Base-by-base conservation (phyloP, 345 rosid species). In the Erucastrum elatum region DNA sequence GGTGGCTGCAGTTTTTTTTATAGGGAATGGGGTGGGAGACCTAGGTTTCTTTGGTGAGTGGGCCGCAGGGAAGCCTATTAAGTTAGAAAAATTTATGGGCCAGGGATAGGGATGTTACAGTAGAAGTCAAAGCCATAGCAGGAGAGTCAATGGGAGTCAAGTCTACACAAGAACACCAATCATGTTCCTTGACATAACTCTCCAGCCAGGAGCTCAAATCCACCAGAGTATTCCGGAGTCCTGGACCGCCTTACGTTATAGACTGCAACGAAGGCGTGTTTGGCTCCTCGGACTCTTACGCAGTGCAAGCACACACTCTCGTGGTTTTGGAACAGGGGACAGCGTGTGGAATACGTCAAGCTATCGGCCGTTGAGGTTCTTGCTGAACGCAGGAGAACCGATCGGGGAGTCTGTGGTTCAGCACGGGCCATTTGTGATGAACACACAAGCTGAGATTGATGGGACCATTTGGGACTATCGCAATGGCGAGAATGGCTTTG, bases 371-470 rank as follows among this genome's bases (percentile, higher is more conserved):
- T 51, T 94, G 67, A 87, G 96, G 58, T 90, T 91, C 16, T 83
- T 87, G 63, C 74, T 94, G 81, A 68, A 86, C 10, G 97, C 86
- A 21, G 98, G 97, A 39, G 85, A 88, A 83, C 96, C 97, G 1
- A 71, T 94, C 12, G 83, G 89, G 13, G 97, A 94, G 75, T 86
- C 90, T n/a, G 87, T 90, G 70, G 93, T 87, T 74, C 96, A 91
- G 60, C 83, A 88, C 37, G 95, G 95, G 0, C 94, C 98, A 0
- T 90, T 94, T 77, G 97, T 91, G 83, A 94, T 94, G 98, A 94
- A 91, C 87, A 82, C 94, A 11, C 87, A 87, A 26, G 90, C 84
- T 68, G 90, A 91, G 74, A 94, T 90, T 71, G 90, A 90, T 66
- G 89, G 87, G 64, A 81, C 98, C 37, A 87, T 91, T 8, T 86